Percentiles rank a stretch among this genome's conserved stretches.
These are phyloP conservation scores for Astragalus membranaceus DNA, from an alignment of 306 rosid genomes.

Conservation along the genomic window DNA sequence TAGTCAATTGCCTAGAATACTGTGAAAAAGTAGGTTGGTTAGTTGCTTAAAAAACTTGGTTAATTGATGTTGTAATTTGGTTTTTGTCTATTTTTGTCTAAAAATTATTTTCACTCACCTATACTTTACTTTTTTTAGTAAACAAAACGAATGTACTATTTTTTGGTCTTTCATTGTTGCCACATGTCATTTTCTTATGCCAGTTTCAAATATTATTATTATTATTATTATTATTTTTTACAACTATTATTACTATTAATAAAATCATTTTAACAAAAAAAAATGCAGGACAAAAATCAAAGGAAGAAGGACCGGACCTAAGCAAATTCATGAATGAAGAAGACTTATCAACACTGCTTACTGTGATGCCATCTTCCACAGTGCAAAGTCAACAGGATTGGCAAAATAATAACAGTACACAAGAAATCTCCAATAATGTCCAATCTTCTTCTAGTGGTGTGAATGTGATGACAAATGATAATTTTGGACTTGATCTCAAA, in stretches of 20 bases:
- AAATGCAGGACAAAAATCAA: conserved; percentile 38
- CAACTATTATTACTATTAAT: background rate
- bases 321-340: conserved; percentile 47
- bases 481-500: conserved; percentile 49
- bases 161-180: background rate
- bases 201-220: background rate
- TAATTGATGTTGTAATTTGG: too few relatives aligned
- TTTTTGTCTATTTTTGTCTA: too few relatives aligned
- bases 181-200: background rate
- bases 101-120: too few relatives aligned
- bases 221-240: background rate
- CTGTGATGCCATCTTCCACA: conserved; percentile 43
- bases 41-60: too few relatives aligned
- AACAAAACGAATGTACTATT: background rate
- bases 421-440: conserved; percentile 31
- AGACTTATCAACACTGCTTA: conserved; percentile 50
- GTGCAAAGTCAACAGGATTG: conserved; percentile 36
- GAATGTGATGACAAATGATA: conserved; percentile 22
- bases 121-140: too few relatives aligned
- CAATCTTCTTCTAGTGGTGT: conserved; percentile 34
- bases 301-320: conserved; percentile 38
- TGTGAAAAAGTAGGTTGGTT: too few relatives aligned
- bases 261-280: background rate
- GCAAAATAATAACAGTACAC: conserved; percentile 25
- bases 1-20: too few relatives aligned